Conservation (phyloP, 352 stramenopile genomes). For the Globisporangium solare region DNA sequence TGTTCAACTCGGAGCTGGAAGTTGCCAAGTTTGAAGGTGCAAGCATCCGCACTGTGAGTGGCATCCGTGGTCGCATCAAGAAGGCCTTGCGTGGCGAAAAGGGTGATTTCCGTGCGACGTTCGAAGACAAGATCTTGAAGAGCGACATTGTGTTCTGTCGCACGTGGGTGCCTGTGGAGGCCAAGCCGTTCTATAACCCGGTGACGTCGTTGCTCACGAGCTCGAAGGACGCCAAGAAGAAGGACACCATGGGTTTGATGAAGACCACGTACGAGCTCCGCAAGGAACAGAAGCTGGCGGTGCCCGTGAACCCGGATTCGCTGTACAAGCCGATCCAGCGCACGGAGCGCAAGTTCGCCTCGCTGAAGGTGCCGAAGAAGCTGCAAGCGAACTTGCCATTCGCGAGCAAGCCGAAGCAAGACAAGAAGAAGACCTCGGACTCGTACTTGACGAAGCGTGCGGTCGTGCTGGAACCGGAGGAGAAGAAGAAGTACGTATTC, state of each 20-base stretch:
- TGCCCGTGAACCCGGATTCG: slow-evolving; percentile 97
- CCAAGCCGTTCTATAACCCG: slow-evolving; percentile 99
- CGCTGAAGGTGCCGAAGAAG: slow-evolving; percentile 95
- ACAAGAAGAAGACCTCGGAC: slow-evolving; percentile 83
- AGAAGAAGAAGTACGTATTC: slow-evolving; percentile 97
- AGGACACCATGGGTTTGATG: slow-evolving; percentile 76
- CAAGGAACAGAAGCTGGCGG: slow-evolving; percentile 91
- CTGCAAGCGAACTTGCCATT: slow-evolving; percentile 97
- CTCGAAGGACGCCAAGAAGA: slow-evolving; percentile 43
- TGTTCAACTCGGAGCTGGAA: slow-evolving; percentile 95
- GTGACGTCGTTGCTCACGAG: slow-evolving; percentile 84
- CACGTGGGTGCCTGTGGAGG: slow-evolving; percentile 98
- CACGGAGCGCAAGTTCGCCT: slow-evolving; percentile 89
- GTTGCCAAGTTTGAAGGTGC: slow-evolving; percentile 98
- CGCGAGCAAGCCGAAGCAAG: slow-evolving; percentile 95
- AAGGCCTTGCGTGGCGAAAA: slow-evolving; percentile 91
- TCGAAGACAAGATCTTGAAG: slow-evolving; percentile 99
- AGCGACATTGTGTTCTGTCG: slow-evolving; percentile 99
- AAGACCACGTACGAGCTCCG: slow-evolving; percentile 95
- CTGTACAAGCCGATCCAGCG: slow-evolving; percentile 98
- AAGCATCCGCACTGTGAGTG: slow-evolving; percentile 97
- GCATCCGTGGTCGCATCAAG: slow-evolving; percentile 98
- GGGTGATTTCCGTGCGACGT: slow-evolving; percentile 98
- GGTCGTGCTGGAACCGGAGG: slow-evolving; percentile 94
- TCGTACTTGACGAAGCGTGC: slow-evolving; percentile 87